Percentiles rank a stretch among this genome's conserved stretches.
phyloP scores from a whole-genome alignment of 2,329 filamentous ascomycete genomes.

The Aureobasidium sp. region DNA sequence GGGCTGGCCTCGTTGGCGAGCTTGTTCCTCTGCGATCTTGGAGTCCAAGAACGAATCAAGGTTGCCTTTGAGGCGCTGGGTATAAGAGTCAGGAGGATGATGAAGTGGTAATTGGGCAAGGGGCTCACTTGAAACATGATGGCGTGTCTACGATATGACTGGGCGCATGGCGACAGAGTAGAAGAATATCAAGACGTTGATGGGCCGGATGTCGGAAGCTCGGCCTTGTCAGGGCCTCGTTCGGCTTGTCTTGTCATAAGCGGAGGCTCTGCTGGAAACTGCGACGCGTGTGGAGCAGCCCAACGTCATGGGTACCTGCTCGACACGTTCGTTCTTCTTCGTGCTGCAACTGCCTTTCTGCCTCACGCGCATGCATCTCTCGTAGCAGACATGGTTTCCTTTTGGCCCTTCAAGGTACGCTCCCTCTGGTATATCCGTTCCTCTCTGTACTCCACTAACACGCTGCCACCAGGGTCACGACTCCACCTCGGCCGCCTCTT shows the following conservation, averaged over 20 bases:
- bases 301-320: background rate
- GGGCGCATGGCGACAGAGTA: background rate
- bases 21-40: constrained; percentile 49
- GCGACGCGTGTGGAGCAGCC: background rate
- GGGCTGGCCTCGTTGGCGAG: constrained; percentile 35
- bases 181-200: background rate
- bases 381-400: constrained; percentile 60
- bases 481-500: constrained; percentile 77
- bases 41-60: constrained; percentile 35
- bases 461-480: constrained; percentile 55
- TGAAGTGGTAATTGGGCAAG: background rate
- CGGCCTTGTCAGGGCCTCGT: background rate
- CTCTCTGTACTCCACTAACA: background rate
- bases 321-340: background rate
- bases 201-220: background rate
- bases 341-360: background rate
- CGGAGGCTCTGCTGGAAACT: background rate
- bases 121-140: constrained; percentile 13
- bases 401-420: constrained; percentile 77
- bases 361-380: background rate
- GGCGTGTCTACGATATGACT: background rate
- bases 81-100: background rate
- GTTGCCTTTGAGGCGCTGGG: constrained; percentile 29
- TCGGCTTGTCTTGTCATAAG: constrained; percentile 6
- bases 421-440: background rate